Conservation (phyloP, 1,284 basidiomycete species). For the Rhodotorula sp. region DNA sequence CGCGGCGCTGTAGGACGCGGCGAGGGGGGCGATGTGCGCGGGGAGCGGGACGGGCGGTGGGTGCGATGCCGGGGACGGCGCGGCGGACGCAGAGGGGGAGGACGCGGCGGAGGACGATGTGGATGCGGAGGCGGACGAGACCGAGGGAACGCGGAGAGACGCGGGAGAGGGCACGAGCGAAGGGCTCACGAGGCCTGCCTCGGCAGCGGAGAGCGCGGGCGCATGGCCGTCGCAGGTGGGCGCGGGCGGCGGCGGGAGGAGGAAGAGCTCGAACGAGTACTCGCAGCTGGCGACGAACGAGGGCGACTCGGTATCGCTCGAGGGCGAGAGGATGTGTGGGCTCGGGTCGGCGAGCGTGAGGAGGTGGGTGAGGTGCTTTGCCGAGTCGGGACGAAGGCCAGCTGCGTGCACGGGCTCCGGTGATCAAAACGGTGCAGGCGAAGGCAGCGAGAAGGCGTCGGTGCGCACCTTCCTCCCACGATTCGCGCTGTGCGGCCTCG, state of each 20-base stretch:
- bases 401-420: not conserved
- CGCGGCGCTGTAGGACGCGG: not conserved
- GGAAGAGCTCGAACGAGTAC: constrained; percentile 40
- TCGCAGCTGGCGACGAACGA: constrained; percentile 28
- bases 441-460: too few relatives aligned
- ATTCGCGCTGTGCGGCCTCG: constrained; percentile 31
- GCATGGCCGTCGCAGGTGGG: not conserved
- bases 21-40: not conserved
- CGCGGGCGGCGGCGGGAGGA: constrained; percentile 7
- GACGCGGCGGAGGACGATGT: not conserved
- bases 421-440: not conserved
- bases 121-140: not conserved
- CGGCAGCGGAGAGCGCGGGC: not conserved
- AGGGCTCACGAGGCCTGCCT: too few relatives aligned
- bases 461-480: constrained; percentile 41
- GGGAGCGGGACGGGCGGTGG: not conserved
- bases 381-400: constrained; percentile 8
- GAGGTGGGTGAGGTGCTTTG: constrained; percentile 33
- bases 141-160: not conserved
- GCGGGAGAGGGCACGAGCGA: too few relatives aligned
- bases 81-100: not conserved
- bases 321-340: constrained; percentile 37
- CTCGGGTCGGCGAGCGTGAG: constrained; percentile 22
- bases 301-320: constrained; percentile 3
- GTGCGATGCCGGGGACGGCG: constrained; percentile 6